Base-by-base conservation (phyloP, 2,329 filamentous ascomycete genomes). In the Alternaria gaisen region DNA sequence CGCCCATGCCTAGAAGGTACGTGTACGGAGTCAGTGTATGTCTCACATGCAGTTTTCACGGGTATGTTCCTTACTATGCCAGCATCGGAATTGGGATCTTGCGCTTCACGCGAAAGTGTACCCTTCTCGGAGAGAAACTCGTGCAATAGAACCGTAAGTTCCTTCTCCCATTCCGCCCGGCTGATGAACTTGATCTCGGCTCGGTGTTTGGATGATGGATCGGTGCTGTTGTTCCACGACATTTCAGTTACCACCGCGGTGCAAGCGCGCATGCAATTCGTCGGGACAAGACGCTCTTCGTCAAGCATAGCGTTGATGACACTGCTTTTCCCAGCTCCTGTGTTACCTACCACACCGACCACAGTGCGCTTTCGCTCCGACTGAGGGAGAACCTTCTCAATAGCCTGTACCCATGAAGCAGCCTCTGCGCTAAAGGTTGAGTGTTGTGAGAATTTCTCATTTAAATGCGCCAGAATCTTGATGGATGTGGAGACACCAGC, bases 301-400 rank as follows among this genome's bases (percentile, higher is more conserved):
- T 89, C 86, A 0, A 90, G 78, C 34, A 90, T 69, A 0, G 87
- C 87, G 67, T 90, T 90, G 72, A 90, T 88, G 0, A 89, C 78
- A 2, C 84, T 87, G 20, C 83, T 86, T 68, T 90, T 90, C 0
- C 88, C 88, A 1, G 85, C 83, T 0, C 87, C 87, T 0, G 88
- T 90, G 55, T 84, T 86, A 1, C 87, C 88, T 3, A 88, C 83
- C 1, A 90, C 84, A 6, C 87, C 87, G 18, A 90, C 80, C 0
- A 89, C 79, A 1, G 81, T 80, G 16, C 78, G 76, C 11, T 81
- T 82, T 26, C 74, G 75, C 5, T 70, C 69, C 3, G 79, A 76
- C 52, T 80, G 78, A 3, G 79, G 72, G 28, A 77, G 72, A 0
- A 85, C 70, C 3, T 77, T 77, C 3, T 81, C 72, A 40, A 85